Percentiles rank a stretch among this genome's conserved stretches.
Evolutionary conservation across 345 rosid genomes (phyloP).

Genomic region (Arabis hirsuta): DNA sequence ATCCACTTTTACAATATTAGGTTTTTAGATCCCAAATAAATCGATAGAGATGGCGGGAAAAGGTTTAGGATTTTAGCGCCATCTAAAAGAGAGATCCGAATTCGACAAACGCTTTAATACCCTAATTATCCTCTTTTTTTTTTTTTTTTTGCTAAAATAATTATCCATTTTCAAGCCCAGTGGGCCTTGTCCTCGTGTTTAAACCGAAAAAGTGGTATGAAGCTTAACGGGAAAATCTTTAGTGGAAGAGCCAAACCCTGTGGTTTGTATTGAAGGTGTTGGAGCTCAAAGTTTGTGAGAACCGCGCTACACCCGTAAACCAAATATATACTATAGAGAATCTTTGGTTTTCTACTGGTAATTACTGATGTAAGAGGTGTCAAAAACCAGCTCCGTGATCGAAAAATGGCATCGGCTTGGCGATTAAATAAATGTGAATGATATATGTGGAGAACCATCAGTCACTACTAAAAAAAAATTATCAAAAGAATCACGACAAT

Average conservation of each 20-base stretch:
- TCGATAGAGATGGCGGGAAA: slow-evolving; percentile 44
- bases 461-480: neutral
- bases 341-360: slow-evolving; percentile 28
- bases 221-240: slow-evolving; percentile 39
- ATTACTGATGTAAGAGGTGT: slow-evolving; percentile 39
- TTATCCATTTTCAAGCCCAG: neutral
- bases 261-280: slow-evolving; percentile 41
- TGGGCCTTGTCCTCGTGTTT: neutral
- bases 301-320: slow-evolving; percentile 50
- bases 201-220: slow-evolving; percentile 40
- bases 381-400: slow-evolving; percentile 42
- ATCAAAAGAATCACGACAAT: neutral
- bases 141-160: no score
- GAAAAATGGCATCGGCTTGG: slow-evolving; percentile 41
- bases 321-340: slow-evolving; percentile 44
- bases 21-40: neutral
- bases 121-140: neutral
- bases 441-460: slow-evolving; percentile 30
- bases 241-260: slow-evolving; percentile 46
- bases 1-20: neutral
- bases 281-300: slow-evolving; percentile 49
- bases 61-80: slow-evolving; percentile 39
- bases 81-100: neutral
- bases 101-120: neutral
- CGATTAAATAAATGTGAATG: slow-evolving; percentile 42